Evolutionary conservation across 2,329 filamentous ascomycete genomes (phyloP).

Genomic region (Cercospora sesami): DNA sequence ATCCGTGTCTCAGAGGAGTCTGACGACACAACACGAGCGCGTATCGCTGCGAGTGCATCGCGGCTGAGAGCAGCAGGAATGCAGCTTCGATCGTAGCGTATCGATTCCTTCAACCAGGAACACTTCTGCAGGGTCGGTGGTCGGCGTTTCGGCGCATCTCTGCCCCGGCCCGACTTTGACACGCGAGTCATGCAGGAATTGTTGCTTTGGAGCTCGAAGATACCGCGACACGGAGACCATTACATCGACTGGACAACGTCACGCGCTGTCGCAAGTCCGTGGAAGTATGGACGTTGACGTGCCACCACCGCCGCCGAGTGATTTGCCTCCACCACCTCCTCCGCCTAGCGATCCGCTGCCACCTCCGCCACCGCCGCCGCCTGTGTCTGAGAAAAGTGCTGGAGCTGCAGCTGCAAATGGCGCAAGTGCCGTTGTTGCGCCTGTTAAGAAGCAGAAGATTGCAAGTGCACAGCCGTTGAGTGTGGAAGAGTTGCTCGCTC

Average conservation of each 20-base stretch:
- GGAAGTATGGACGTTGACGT: neutral
- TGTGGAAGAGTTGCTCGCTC: constrained; percentile 79
- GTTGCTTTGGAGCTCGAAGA: neutral
- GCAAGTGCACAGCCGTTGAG: constrained; percentile 61
- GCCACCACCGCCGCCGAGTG: neutral
- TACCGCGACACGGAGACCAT: neutral
- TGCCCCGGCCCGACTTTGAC: neutral
- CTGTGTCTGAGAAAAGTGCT: neutral
- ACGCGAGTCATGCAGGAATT: neutral
- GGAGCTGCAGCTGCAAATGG: neutral
- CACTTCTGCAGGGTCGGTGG: neutral
- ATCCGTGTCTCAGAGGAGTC: neutral
- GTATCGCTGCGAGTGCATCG: neutral
- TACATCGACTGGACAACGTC: neutral
- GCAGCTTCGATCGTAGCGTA: neutral
- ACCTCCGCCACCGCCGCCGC: constrained; percentile 7
- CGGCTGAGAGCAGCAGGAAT: neutral
- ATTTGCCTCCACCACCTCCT: constrained; percentile 4
- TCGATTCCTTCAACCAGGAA: neutral
- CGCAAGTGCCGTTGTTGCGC: neutral
- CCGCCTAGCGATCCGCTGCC: neutral
- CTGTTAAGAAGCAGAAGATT: constrained; percentile 53
- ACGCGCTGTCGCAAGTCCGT: neutral
- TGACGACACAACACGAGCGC: neutral
- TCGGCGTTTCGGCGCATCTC: neutral